These are phyloP conservation scores for Cyclotella choctawhatcheeana DNA, from an alignment of 108 stramenopile species.

Conservation along the genomic window DNA sequence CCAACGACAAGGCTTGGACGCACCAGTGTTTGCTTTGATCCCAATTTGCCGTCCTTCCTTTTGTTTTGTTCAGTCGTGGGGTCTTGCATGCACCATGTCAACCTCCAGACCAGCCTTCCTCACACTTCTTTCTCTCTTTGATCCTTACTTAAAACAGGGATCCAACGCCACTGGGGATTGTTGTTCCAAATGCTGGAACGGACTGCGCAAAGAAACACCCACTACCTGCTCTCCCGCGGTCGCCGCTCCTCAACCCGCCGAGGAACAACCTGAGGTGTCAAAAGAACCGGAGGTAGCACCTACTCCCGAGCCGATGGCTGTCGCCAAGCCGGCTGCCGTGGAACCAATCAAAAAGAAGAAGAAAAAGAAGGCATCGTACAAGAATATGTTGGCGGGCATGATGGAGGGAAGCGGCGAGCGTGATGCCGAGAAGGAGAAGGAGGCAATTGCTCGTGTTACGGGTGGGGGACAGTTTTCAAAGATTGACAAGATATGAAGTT, in stretches of 20 bases:
- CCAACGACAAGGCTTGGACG: too few species aligned
- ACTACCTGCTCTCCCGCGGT: conserved; percentile 1
- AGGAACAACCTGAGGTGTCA: neutral
- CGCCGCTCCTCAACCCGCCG: conserved; percentile 16
- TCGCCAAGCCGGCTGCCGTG: conserved; percentile 17
- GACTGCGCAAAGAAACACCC: conserved; percentile 61
- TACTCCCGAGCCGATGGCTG: too few species aligned
- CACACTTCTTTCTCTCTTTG: conserved; percentile 1
- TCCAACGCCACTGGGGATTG: conserved; percentile 84
- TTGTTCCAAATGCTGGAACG: conserved; percentile 89
- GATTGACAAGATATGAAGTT: conserved; percentile 87
- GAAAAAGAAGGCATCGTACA: conserved; percentile 90
- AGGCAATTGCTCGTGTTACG: conserved; percentile 71
- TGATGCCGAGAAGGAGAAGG: conserved; percentile 78
- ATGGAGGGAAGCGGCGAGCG: conserved; percentile 35
- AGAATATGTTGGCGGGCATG: conserved; percentile 85
- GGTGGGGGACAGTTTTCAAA: conserved; percentile 89
- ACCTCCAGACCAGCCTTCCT: conserved; percentile 9
- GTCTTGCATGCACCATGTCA: too few species aligned
- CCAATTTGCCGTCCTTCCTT: too few species aligned
- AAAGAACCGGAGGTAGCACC: neutral
- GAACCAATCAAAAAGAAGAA: conserved; percentile 67
- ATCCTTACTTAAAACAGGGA: conserved; percentile 55
- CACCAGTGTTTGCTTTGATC: too few species aligned
- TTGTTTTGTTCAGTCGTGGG: conserved; percentile 14